Evolutionary conservation across 1,284 basidiomycete species (phyloP).

Genomic region (Porogramme epimiltina): DNA sequence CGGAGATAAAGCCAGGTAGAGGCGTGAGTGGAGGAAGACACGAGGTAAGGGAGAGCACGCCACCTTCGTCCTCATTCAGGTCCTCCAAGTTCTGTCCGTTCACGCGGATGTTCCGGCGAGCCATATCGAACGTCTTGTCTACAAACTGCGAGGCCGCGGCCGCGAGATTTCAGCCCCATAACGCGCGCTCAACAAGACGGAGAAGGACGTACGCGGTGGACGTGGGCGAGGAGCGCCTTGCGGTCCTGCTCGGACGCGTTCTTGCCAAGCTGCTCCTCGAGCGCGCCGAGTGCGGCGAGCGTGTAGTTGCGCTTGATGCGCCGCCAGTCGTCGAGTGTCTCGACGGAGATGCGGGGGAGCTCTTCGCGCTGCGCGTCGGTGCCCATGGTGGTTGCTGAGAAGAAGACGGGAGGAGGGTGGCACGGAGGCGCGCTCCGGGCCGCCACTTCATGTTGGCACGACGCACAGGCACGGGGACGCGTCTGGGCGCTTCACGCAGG

Average conservation of each 20-base stretch:
- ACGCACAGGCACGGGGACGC: neutral
- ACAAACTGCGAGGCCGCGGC: conserved; percentile 47
- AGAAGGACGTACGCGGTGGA: conserved; percentile 45
- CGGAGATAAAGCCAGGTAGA: neutral
- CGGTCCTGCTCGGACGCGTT: conserved; percentile 39
- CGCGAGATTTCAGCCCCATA: neutral
- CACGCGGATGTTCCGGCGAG: conserved; percentile 72
- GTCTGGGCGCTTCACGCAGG: neutral
- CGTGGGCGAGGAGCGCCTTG: conserved; percentile 46
- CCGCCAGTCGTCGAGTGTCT: conserved; percentile 63
- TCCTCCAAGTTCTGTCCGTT: conserved; percentile 80
- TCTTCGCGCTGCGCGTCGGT: conserved; percentile 55
- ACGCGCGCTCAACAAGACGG: neutral
- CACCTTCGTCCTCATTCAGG: conserved; percentile 54
- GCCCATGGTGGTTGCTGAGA: neutral
- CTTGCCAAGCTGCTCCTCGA: conserved; percentile 46
- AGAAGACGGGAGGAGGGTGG: neutral
- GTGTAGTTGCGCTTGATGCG: conserved; percentile 55
- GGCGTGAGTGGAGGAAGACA: neutral
- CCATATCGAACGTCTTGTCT: conserved; percentile 60
- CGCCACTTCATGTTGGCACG: no score
- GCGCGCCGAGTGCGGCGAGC: conserved; percentile 40
- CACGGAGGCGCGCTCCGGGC: neutral
- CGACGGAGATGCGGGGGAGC: conserved; percentile 63
- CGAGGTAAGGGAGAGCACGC: conserved; percentile 41